Percentiles rank a stretch among this genome's conserved stretches.
Conservation (phyloP, 1,284 basidiomycete genomes). For the Rhodotorula sp. region DNA sequence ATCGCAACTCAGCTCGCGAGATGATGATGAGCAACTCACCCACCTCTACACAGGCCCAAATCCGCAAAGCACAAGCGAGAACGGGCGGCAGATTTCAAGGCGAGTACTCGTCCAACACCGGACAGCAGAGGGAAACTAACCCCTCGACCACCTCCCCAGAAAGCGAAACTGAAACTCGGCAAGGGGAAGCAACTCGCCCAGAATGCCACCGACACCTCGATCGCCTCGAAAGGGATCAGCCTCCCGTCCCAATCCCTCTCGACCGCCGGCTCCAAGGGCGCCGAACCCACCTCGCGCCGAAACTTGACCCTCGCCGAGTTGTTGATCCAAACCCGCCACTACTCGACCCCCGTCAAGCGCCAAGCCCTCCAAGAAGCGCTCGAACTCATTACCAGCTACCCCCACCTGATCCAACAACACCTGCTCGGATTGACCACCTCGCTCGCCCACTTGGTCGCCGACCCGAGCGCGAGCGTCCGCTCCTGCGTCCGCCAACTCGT, state of each 20-base stretch:
- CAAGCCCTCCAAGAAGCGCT: constrained; percentile 47
- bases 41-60: constrained; percentile 65
- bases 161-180: constrained; percentile 93
- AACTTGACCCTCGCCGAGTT: constrained; percentile 77
- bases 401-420: constrained; percentile 29
- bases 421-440: constrained; percentile 24
- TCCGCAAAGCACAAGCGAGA: constrained; percentile 79
- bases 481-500: constrained; percentile 6
- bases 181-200: constrained; percentile 80
- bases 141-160: too few species aligned
- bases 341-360: constrained; percentile 70
- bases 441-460: constrained; percentile 31
- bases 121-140: neutral
- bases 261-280: constrained; percentile 46
- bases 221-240: constrained; percentile 68
- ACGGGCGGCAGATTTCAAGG: constrained; percentile 76
- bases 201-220: constrained; percentile 92
- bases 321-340: constrained; percentile 75
- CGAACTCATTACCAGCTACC: constrained; percentile 23
- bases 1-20: too few species aligned
- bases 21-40: too few species aligned
- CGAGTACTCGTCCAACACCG: constrained; percentile 51
- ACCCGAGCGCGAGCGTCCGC: constrained; percentile 15
- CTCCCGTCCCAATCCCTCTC: constrained; percentile 80
- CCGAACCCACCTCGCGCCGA: constrained; percentile 66